Conservation (phyloP, 1,284 basidiomycete species). For the Microbotryum violaceum region DNA sequence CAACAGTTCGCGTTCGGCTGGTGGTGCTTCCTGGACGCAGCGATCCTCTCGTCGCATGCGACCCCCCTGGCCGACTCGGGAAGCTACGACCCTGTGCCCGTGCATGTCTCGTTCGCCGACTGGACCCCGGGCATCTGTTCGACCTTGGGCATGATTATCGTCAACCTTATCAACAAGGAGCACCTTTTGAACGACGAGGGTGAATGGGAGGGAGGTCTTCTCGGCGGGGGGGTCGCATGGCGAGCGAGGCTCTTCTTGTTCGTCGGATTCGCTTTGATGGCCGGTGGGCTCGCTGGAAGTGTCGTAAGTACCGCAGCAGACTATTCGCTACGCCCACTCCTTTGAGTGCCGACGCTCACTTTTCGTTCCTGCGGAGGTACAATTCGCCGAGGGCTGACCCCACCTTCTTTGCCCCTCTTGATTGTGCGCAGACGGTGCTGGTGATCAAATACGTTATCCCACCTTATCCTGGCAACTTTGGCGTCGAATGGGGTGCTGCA, state of each 20-base stretch:
- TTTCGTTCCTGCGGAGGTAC: not conserved
- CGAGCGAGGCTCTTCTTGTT: slow-evolving; percentile 82
- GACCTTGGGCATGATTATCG: slow-evolving; percentile 84
- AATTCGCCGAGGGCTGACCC: not conserved
- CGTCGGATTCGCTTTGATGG: slow-evolving; percentile 93
- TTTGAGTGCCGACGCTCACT: not conserved
- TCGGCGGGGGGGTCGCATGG: slow-evolving; percentile 67
- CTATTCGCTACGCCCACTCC: not conserved
- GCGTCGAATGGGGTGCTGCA: slow-evolving; percentile 83
- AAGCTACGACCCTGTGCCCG: slow-evolving; percentile 58
- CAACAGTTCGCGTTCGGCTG: slow-evolving; percentile 79
- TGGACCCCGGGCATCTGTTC: slow-evolving; percentile 93
- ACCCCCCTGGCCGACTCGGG: slow-evolving; percentile 44
- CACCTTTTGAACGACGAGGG: slow-evolving; percentile 69
- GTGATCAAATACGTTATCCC: slow-evolving; percentile 85
- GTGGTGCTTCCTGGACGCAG: slow-evolving; percentile 94
- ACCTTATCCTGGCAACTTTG: slow-evolving; percentile 56
- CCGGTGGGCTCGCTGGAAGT: slow-evolving; percentile 87
- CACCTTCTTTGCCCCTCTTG: not conserved
- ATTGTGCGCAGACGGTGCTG: slow-evolving; percentile 60
- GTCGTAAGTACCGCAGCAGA: slow-evolving; percentile 54
- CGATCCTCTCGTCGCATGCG: slow-evolving; percentile 59
- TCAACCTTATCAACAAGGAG: slow-evolving; percentile 93
- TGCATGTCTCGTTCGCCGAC: slow-evolving; percentile 65
- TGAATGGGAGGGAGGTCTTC: slow-evolving; percentile 49